Evolutionary conservation across 345 rosid genomes (phyloP).

Genomic region (Sisymbrium altissimum): DNA sequence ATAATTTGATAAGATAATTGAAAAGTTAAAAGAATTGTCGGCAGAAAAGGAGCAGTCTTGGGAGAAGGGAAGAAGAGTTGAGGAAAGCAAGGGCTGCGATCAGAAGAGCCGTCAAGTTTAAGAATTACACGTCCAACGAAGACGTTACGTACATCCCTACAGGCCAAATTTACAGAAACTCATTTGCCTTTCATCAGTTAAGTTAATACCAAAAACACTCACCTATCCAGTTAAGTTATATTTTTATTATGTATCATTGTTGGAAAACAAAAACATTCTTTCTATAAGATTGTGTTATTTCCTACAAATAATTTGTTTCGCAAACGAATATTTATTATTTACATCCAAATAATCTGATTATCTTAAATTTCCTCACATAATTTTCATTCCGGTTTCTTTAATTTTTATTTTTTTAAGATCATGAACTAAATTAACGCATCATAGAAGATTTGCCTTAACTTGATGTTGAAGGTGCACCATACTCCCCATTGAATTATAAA

Average conservation of each 20-base stretch:
- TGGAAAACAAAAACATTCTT: too few species aligned
- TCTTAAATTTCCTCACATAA: neutral
- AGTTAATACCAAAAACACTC: too few species aligned
- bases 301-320: neutral
- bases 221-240: too few species aligned
- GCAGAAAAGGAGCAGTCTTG: constrained; percentile 31
- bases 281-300: neutral
- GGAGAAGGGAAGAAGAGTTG: constrained; percentile 43
- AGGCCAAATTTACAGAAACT: constrained; percentile 58
- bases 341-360: neutral
- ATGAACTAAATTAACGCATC: neutral
- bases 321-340: neutral
- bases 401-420: neutral
- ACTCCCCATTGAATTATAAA: neutral
- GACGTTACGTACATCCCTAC: constrained; percentile 43
- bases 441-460: constrained; percentile 5
- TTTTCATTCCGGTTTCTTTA: neutral
- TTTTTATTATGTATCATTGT: too few species aligned
- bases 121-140: constrained; percentile 42
- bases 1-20: neutral
- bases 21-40: neutral
- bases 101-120: constrained; percentile 37
- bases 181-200: constrained; percentile 74
- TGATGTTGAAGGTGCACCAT: neutral
- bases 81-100: constrained; percentile 42